Evolutionary conservation across 164 flowering plant species (phyloP).

Genomic region (Kingdonia uniflora): DNA sequence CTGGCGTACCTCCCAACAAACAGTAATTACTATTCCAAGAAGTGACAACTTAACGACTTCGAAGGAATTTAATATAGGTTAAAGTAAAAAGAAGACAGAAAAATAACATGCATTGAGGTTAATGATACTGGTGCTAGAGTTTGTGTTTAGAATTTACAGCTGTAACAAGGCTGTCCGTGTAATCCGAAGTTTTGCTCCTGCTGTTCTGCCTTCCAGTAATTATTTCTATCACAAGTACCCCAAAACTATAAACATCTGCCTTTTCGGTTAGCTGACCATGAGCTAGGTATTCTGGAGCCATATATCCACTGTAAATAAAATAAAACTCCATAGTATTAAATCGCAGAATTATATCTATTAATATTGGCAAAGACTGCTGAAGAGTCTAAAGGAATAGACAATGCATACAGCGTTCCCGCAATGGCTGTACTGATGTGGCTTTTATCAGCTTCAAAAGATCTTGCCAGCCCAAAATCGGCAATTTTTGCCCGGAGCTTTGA

Average conservation of each 20-base stretch:
- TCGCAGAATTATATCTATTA: neutral
- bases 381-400: neutral
- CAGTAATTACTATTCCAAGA: neutral
- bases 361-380: neutral
- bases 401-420: conserved; percentile 83
- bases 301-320: conserved; percentile 39
- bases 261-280: conserved; percentile 56
- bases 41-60: neutral
- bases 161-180: conserved; percentile 55
- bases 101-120: neutral
- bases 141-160: conserved; percentile 26
- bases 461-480: conserved; percentile 74
- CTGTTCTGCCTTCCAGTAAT: conserved; percentile 42
- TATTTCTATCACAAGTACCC: conserved; percentile 57
- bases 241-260: conserved; percentile 68
- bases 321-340: neutral
- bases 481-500: conserved; percentile 39
- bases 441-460: conserved; percentile 73
- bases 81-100: neutral
- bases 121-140: neutral
- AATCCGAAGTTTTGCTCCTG: conserved; percentile 41
- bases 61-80: neutral
- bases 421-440: conserved; percentile 93
- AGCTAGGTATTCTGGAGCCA: conserved; percentile 73
- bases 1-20: too few species aligned